These are phyloP conservation scores for Fonsecaea monophora DNA, from an alignment of 2,329 filamentous ascomycete species.

Conservation along the genomic window DNA sequence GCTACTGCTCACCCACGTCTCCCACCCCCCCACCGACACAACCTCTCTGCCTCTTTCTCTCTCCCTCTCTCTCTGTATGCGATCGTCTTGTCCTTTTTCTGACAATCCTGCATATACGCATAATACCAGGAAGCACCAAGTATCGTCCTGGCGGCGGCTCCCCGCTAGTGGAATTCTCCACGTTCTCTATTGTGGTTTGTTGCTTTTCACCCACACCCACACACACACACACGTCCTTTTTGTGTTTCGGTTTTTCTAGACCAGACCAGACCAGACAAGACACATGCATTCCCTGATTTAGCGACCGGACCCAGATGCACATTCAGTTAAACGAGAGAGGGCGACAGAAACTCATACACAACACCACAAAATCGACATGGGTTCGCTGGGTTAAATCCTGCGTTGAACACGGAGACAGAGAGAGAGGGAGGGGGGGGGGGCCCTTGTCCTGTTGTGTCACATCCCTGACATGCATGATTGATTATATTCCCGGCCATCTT, in stretches of 20 bases:
- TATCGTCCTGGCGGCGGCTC: constrained; percentile 8
- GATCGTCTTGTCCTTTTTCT: not conserved
- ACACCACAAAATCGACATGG: not conserved
- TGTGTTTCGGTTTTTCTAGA: constrained; percentile 3
- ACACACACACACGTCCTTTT: not conserved
- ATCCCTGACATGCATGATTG: constrained; percentile 14
- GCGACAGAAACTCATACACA: not conserved
- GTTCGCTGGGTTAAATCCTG: constrained; percentile 1
- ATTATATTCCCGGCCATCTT: constrained; percentile 16
- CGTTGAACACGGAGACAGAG: not conserved
- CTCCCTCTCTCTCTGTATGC: not conserved
- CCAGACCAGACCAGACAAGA: not conserved
- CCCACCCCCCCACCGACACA: not conserved
- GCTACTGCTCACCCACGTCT: not conserved
- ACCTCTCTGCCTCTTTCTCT: not conserved
- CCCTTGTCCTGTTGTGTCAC: not conserved
- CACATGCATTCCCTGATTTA: not conserved
- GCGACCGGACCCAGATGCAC: not conserved
- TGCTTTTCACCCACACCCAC: not conserved
- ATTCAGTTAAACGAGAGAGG: constrained; percentile 5
- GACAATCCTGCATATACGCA: not conserved
- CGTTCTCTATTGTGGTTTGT: constrained; percentile 13
- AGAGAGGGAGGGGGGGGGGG: not conserved
- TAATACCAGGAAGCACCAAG: not conserved
- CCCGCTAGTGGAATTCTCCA: constrained; percentile 18